phyloP scores from a whole-genome alignment of 139 green algal species.

The Choricystis sp. region DNA sequence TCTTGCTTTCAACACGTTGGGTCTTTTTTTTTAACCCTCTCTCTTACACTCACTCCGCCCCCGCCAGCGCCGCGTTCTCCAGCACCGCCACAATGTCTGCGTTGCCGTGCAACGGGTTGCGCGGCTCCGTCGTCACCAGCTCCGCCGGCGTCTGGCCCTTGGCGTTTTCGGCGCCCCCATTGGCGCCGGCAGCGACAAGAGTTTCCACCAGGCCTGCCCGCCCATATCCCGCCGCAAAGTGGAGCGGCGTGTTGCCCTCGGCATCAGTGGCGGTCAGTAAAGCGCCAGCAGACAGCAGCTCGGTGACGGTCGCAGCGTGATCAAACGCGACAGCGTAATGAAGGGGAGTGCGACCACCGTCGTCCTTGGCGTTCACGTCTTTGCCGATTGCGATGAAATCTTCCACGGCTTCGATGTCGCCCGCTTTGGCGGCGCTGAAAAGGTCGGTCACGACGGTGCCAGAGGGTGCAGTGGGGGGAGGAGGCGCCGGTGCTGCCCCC shows the following conservation, averaged over 20 bases:
- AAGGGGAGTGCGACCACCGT: conserved; percentile 47
- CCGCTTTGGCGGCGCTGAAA: conserved; percentile 53
- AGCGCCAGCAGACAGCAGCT: conserved; percentile 17
- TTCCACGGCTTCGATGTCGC: conserved; percentile 62
- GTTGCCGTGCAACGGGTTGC: not conserved
- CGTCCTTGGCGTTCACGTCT: conserved; percentile 29
- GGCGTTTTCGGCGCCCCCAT: conserved; percentile 33
- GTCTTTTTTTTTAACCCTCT: not conserved
- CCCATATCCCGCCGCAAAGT: conserved; percentile 62
- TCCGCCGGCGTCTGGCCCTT: conserved; percentile 50
- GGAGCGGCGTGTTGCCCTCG: conserved; percentile 50
- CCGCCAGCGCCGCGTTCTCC: not conserved
- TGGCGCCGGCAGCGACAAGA: conserved; percentile 47
- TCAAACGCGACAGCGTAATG: conserved; percentile 54
- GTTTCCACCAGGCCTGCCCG: conserved; percentile 22
- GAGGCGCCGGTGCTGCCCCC: too few relatives aligned
- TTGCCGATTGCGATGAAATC: conserved; percentile 82
- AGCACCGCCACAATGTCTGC: not conserved
- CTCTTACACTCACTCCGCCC: not conserved
- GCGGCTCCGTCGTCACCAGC: conserved; percentile 29
- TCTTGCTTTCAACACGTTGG: not conserved
- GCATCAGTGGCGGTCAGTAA: conserved; percentile 27
- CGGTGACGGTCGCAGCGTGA: conserved; percentile 10
- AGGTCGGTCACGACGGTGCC: conserved; percentile 48
- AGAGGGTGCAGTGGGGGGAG: conserved; percentile 5